Conservation (phyloP, 805 yeast species). For the Yarrowia sp. region DNA sequence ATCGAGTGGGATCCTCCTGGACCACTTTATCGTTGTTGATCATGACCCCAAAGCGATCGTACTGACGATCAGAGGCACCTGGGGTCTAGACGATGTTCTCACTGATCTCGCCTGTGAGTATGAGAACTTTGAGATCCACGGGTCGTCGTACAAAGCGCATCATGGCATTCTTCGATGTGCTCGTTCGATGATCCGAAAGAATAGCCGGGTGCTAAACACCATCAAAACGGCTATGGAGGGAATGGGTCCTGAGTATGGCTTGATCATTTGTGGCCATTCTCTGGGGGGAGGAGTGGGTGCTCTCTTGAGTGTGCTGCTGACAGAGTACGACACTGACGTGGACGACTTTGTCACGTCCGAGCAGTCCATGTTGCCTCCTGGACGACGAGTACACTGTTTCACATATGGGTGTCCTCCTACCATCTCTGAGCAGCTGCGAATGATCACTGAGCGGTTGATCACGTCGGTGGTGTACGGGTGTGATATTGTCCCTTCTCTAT, state of each 20-base stretch:
- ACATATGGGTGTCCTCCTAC: conserved; percentile 41
- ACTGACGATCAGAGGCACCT: conserved; percentile 39
- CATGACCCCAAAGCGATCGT: conserved; percentile 38
- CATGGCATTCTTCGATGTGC: conserved; percentile 40
- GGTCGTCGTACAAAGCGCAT: conserved; percentile 36
- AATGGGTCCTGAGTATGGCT: conserved; percentile 37
- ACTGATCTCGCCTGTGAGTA: conserved; percentile 40
- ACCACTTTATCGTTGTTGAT: conserved; percentile 38
- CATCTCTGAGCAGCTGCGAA: conserved; percentile 34
- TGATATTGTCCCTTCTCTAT: conserved; percentile 40
- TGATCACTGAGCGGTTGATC: conserved; percentile 33
- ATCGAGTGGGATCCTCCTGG: conserved; percentile 38
- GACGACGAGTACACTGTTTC: conserved; percentile 37
- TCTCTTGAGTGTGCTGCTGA: conserved; percentile 35
- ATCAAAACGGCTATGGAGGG: conserved; percentile 34
- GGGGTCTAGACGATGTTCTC: conserved; percentile 39
- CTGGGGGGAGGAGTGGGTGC: conserved; percentile 41
- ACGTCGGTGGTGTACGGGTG: conserved; percentile 39
- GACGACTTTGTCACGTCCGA: conserved; percentile 33
- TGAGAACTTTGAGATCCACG: conserved; percentile 37
- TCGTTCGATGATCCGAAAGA: conserved; percentile 30
- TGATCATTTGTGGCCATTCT: conserved; percentile 40
- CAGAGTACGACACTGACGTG: conserved; percentile 29
- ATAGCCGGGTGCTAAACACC: conserved; percentile 35
- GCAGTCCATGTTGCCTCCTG: conserved; percentile 33